Evolutionary conservation across 2,329 filamentous ascomycete genomes (phyloP).

Genomic region (Geosmithia flava): DNA sequence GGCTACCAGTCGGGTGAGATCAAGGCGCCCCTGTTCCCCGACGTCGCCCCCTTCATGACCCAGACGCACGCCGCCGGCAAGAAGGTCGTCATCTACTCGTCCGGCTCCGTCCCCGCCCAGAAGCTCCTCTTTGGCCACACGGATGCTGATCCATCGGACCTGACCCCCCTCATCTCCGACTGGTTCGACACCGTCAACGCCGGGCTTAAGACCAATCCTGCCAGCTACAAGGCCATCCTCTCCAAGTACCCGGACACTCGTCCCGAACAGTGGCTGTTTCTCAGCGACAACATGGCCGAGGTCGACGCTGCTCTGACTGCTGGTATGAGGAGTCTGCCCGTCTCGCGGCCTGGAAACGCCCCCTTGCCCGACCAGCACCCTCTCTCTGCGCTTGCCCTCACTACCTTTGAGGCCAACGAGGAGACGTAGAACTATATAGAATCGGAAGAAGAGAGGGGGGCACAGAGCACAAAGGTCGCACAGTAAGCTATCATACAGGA

Average conservation of each 20-base stretch:
- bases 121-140: constrained; percentile 66
- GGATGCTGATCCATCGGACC: constrained; percentile 39
- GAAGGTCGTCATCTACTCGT: constrained; percentile 67
- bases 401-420: neutral
- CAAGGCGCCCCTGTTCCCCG: constrained; percentile 60
- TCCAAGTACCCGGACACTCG: constrained; percentile 24
- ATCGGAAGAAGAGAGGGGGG: neutral
- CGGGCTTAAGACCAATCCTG: constrained; percentile 55
- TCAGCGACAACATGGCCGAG: constrained; percentile 68
- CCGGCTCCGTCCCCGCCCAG: constrained; percentile 68
- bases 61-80: constrained; percentile 44
- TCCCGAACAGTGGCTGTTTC: constrained; percentile 53
- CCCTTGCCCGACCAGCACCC: constrained; percentile 38
- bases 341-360: constrained; percentile 59
- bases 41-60: constrained; percentile 53
- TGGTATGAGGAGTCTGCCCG: constrained; percentile 51
- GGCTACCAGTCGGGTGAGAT: constrained; percentile 62
- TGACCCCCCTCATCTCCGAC: constrained; percentile 45
- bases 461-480: neutral
- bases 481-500: too few relatives aligned
- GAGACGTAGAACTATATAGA: neutral
- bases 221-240: constrained; percentile 57
- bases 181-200: constrained; percentile 78
- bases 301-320: constrained; percentile 48
- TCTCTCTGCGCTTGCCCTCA: constrained; percentile 11